These are phyloP conservation scores for Hypoxylon sp. DNA, from an alignment of 2,329 filamentous ascomycete species.

Conservation along the genomic window DNA sequence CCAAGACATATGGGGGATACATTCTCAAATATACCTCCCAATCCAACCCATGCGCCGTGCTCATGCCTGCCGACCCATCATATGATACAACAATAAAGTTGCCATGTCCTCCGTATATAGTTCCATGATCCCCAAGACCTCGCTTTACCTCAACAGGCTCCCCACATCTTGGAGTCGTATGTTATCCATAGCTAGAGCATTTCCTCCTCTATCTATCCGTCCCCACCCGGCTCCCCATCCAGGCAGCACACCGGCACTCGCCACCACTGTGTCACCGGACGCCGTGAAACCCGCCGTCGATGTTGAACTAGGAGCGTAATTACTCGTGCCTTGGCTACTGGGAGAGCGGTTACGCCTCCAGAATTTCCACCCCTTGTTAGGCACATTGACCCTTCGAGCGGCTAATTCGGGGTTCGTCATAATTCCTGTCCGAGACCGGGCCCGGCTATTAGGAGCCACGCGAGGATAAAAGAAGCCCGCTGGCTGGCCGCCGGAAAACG, in stretches of 20 bases:
- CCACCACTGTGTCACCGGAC: slow-evolving; percentile 37
- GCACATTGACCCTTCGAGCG: slow-evolving; percentile 44
- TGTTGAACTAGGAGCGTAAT: slow-evolving; percentile 48
- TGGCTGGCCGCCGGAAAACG: slow-evolving; percentile 65
- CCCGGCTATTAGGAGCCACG: slow-evolving; percentile 51
- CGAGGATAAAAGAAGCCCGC: slow-evolving; percentile 67
- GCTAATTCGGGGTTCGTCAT: slow-evolving; percentile 62
- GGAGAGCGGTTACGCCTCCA: slow-evolving; percentile 39
- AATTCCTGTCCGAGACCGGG: slow-evolving; percentile 54
- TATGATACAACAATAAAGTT: slow-evolving; percentile 18
- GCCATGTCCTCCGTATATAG: slow-evolving; percentile 18
- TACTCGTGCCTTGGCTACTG: slow-evolving; percentile 17
- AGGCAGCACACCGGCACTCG: slow-evolving; percentile 51
- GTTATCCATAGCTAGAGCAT: slow-evolving; percentile 53
- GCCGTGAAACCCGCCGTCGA: slow-evolving; percentile 48
- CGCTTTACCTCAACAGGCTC: slow-evolving; percentile 52
- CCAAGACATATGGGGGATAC: neutral
- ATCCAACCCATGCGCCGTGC: slow-evolving; percentile 29
- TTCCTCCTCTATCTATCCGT: slow-evolving; percentile 55
- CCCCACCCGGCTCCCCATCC: slow-evolving; percentile 61
- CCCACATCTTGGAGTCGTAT: slow-evolving; percentile 59
- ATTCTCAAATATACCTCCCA: slow-evolving; percentile 17
- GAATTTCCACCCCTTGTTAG: slow-evolving; percentile 43
- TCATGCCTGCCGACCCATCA: slow-evolving; percentile 5
- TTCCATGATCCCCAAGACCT: slow-evolving; percentile 13